Percentiles rank a stretch among this genome's conserved stretches.
Evolutionary conservation across 129 eudicot species (phyloP).

Genomic region (Dittrichia graveolens): DNA sequence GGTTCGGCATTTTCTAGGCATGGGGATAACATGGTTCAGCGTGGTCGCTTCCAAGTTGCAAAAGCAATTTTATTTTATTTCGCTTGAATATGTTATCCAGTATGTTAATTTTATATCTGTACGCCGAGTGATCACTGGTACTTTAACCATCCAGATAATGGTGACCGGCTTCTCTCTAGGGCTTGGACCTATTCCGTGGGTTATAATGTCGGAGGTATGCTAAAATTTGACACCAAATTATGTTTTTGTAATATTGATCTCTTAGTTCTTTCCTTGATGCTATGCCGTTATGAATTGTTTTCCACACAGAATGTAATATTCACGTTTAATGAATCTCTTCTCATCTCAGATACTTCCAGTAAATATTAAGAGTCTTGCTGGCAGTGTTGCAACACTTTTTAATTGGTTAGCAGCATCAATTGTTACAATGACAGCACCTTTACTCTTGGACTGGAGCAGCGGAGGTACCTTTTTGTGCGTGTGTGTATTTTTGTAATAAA

Average conservation of each 20-base stretch:
- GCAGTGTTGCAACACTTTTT: slow-evolving; percentile 75
- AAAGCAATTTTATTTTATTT: no score
- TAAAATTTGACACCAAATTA: not conserved
- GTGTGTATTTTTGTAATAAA: slow-evolving; percentile 20
- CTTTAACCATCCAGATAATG: slow-evolving; percentile 48
- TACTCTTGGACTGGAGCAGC: slow-evolving; percentile 72
- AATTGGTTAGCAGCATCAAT: slow-evolving; percentile 72
- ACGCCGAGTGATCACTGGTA: slow-evolving; percentile 4
- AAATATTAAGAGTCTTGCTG: slow-evolving; percentile 80
- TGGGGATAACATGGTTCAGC: no score
- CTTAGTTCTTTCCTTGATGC: no score
- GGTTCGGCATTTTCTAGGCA: no score
- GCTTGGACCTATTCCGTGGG: slow-evolving; percentile 87
- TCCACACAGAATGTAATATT: not conserved
- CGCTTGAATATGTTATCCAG: not conserved
- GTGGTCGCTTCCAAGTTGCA: no score
- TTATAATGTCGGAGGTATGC: slow-evolving; percentile 91
- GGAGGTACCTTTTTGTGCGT: slow-evolving; percentile 64
- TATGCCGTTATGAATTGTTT: not conserved
- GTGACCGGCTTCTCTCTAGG: slow-evolving; percentile 79
- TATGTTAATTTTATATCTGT: not conserved
- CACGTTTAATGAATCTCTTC: slow-evolving; percentile 3
- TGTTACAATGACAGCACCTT: slow-evolving; percentile 67
- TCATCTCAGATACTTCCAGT: slow-evolving; percentile 79
- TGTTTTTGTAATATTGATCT: no score